Evolutionary conservation across 148 eudicot species (phyloP), one percentile per base, ranked within the genome.

Genomic region (Hydrangea macrophylla): DNA sequence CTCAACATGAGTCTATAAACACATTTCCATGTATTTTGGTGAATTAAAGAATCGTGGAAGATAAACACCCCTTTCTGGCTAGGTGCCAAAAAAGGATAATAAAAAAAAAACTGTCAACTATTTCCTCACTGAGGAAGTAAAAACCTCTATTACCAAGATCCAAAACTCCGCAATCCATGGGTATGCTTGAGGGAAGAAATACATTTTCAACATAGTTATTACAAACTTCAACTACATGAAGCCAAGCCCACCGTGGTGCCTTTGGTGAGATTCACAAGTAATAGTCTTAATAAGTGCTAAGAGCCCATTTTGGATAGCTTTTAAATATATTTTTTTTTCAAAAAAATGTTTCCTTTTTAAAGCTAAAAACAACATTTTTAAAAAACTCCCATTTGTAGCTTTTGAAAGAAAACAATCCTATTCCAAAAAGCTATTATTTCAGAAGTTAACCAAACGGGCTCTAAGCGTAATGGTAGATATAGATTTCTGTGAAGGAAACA

Each of bases 201-300:
- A 60, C 35, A 55, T 12, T 1, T 2, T 36, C 17, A 32, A 23
- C 15, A 6, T 2, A n/a, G 32, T 15, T 48, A 30, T 48, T 12
- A 33, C 58, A 67, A 67, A 18, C 13, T 53, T 51, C 59, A 33
- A 53, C 36, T 17, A 33, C 22, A 24, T 50, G 7, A 60, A 20
- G 28, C 28, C 11, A 62, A n/a, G 65, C 18, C 62, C 42, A 67
- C 18, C 9, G 33, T 55, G 25, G 51, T 23, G 55, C 26, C 62
- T 33, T 31, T 33, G 25, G 25, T 18, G 9, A 18, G 51, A 32
- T 45, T 5, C 25, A 55, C 24, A 35, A 25, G 17, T 18, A 37
- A 53, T 7, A 37, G 26, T 37, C 6, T 51, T 25, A 65, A 9
- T 67, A 9, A 67, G 53, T 36, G 30, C 13, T 7, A 8, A n/a